Conservation (phyloP, 345 rosid species). For the Clarkia xantiana region DNA sequence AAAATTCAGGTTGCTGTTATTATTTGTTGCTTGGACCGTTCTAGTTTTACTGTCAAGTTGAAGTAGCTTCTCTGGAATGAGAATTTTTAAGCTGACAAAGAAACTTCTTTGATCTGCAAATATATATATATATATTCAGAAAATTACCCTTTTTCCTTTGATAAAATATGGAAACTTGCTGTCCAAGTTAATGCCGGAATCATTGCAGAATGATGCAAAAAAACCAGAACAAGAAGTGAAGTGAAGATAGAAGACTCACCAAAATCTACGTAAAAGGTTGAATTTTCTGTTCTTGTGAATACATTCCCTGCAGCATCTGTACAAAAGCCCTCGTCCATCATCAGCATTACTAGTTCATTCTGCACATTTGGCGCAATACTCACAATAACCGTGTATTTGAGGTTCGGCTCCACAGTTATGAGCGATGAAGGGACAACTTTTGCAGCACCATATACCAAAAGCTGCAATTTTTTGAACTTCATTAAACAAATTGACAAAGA, state of each 20-base stretch:
- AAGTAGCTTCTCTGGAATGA: conserved; percentile 58
- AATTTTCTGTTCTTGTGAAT: conserved; percentile 51
- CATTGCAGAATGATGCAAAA: neutral
- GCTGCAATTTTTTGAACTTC: conserved; percentile 11
- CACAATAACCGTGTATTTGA: conserved; percentile 60
- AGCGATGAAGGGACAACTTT: conserved; percentile 73
- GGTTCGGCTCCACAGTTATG: conserved; percentile 33
- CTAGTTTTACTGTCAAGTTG: conserved; percentile 45
- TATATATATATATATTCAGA: neutral
- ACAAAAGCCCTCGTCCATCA: conserved; percentile 59
- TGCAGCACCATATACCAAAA: conserved; percentile 82
- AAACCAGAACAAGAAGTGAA: neutral
- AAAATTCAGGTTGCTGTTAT: conserved; percentile 38
- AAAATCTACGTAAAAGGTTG: conserved; percentile 52
- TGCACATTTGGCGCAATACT: conserved; percentile 31
- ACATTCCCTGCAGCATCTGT: conserved; percentile 62
- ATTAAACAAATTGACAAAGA: neutral
- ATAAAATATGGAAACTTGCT: neutral
- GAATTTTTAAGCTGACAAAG: conserved; percentile 47
- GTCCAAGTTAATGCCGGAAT: too few relatives aligned
- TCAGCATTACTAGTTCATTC: conserved; percentile 54
- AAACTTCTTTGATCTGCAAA: conserved; percentile 61
- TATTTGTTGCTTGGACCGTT: conserved; percentile 68
- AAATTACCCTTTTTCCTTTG: neutral
- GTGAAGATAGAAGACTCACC: conserved; percentile 33